These are phyloP conservation scores for Hortaea werneckii DNA, from an alignment of 2,329 filamentous ascomycete genomes.

Conservation along the genomic window DNA sequence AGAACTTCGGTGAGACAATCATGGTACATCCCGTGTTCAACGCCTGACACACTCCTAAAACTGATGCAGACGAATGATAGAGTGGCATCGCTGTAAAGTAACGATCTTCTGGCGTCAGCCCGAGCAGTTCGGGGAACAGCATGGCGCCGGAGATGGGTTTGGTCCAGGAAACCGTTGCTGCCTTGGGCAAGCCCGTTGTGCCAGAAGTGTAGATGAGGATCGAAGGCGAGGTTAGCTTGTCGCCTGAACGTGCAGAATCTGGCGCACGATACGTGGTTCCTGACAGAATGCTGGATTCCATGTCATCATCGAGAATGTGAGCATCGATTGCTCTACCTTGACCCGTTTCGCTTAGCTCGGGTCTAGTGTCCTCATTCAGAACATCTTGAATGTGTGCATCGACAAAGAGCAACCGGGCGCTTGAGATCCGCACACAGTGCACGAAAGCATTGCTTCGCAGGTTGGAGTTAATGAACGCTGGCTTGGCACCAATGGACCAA, in stretches of 20 bases:
- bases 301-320: conserved; percentile 53
- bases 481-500: conserved; percentile 73
- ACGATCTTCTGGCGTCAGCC: conserved; percentile 61
- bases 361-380: conserved; percentile 44
- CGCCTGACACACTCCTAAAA: conserved; percentile 57
- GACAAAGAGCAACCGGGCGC: conserved; percentile 56
- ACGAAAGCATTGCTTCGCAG: conserved; percentile 58
- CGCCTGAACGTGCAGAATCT: conserved; percentile 21
- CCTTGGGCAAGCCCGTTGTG: conserved; percentile 73
- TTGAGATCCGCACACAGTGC: conserved; percentile 64
- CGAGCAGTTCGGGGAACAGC: conserved; percentile 35
- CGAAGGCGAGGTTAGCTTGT: conserved; percentile 43
- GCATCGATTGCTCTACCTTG: conserved; percentile 43
- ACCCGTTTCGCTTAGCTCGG: conserved; percentile 35
- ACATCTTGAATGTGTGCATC: conserved; percentile 51
- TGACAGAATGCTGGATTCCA: conserved; percentile 36
- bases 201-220: conserved; percentile 78
- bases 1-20: conserved; percentile 68
- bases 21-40: conserved; percentile 49
- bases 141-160: conserved; percentile 17
- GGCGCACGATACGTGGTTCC: conserved; percentile 19
- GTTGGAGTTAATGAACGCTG: conserved; percentile 85
- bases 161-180: conserved; percentile 26
- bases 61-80: conserved; percentile 69
- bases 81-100: conserved; percentile 85